Conservation (phyloP, 805 yeast species). For the Lipomyces oligophaga region DNA sequence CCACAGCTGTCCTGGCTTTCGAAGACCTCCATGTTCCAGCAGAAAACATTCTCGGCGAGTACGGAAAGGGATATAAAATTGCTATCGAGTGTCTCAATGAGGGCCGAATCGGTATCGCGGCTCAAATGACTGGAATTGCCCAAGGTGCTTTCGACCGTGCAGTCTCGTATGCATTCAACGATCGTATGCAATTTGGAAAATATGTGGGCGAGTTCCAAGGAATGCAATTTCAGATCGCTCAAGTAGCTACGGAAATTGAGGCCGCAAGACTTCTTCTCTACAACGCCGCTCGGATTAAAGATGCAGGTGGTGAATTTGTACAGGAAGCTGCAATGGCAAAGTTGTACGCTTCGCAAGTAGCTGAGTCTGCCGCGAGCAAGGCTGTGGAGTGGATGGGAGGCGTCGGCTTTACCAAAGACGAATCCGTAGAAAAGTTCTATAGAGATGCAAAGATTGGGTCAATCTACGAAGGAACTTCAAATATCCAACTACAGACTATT, state of each 20-base stretch:
- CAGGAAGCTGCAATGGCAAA: slow-evolving; percentile 48
- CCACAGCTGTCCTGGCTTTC: slow-evolving; percentile 42
- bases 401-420: slow-evolving; percentile 46
- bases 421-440: slow-evolving; percentile 42
- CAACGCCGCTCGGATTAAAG: slow-evolving; percentile 47
- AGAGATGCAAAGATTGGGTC: slow-evolving; percentile 46
- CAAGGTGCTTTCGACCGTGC: slow-evolving; percentile 45
- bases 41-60: slow-evolving; percentile 43
- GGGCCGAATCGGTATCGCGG: slow-evolving; percentile 47
- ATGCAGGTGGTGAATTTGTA: slow-evolving; percentile 40
- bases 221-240: slow-evolving; percentile 47
- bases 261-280: slow-evolving; percentile 43
- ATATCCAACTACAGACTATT: slow-evolving; percentile 45
- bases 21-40: slow-evolving; percentile 44
- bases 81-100: slow-evolving; percentile 45
- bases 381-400: slow-evolving; percentile 51
- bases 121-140: slow-evolving; percentile 46
- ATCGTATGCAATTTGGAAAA: slow-evolving; percentile 44
- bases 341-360: slow-evolving; percentile 42
- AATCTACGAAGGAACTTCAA: slow-evolving; percentile 46
- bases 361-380: slow-evolving; percentile 40
- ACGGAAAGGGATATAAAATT: slow-evolving; percentile 46
- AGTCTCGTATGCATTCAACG: slow-evolving; percentile 39
- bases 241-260: slow-evolving; percentile 44
- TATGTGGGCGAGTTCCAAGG: slow-evolving; percentile 46